Percentiles rank a stretch among this genome's conserved stretches.
Evolutionary conservation across 768 basidiomycete genomes (phyloP).

Genomic region (Podaxis sp.): DNA sequence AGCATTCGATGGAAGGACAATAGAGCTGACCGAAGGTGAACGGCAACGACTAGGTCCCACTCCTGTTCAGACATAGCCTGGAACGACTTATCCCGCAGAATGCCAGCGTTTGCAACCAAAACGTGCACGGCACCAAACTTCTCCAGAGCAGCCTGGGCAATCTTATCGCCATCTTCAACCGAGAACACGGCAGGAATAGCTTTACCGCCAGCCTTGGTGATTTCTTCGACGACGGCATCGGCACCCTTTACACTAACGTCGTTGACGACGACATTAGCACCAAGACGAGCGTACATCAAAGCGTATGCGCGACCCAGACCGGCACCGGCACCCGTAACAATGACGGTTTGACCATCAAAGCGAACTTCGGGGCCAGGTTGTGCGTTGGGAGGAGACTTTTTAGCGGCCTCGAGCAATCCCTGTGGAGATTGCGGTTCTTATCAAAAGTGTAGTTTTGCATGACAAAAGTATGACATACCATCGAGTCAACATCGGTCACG

Average conservation of each 20-base stretch:
- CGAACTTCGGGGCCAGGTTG: constrained; percentile 69
- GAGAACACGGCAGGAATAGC: constrained; percentile 81
- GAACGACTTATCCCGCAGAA: constrained; percentile 92
- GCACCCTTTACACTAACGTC: constrained; percentile 89
- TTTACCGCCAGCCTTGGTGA: constrained; percentile 84
- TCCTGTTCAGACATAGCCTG: constrained; percentile 83
- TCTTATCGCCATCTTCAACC: constrained; percentile 86
- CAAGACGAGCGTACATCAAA: constrained; percentile 84
- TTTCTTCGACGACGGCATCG: constrained; percentile 79
- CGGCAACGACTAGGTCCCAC: constrained; percentile 88
- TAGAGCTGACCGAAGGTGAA: constrained; percentile 64
- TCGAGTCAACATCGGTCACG: constrained; percentile 56
- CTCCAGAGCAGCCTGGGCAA: constrained; percentile 83
- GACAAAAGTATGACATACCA: constrained; percentile 29
- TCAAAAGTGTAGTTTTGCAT: background rate
- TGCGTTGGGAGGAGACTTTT: constrained; percentile 57
- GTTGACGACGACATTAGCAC: constrained; percentile 97
- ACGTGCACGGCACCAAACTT: constrained; percentile 87
- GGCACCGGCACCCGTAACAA: constrained; percentile 93
- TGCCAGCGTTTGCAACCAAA: constrained; percentile 90
- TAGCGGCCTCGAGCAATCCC: constrained; percentile 62
- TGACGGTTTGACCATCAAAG: constrained; percentile 86
- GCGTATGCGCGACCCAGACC: constrained; percentile 93
- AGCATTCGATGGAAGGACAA: constrained; percentile 4
- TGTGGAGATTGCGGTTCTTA: constrained; percentile 13